These are phyloP conservation scores for Talaromyces sp. DNA, from an alignment of 2,329 filamentous ascomycete species.

Conservation along the genomic window DNA sequence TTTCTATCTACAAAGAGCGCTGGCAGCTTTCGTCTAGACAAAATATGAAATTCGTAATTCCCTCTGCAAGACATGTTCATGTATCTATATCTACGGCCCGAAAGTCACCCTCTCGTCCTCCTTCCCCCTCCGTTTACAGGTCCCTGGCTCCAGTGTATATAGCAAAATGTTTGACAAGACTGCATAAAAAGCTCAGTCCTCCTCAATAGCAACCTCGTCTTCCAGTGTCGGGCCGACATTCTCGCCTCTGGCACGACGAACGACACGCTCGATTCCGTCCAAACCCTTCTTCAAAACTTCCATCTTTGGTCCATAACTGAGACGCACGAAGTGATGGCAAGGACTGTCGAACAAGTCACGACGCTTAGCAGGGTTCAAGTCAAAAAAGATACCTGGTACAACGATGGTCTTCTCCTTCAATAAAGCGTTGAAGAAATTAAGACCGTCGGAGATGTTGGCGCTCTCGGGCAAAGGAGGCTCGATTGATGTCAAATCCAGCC, in stretches of 20 bases:
- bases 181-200: slow-evolving; percentile 23
- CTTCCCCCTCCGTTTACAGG: neutral
- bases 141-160: neutral
- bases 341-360: slow-evolving; percentile 91
- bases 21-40: neutral
- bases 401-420: slow-evolving; percentile 93
- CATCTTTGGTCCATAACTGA: slow-evolving; percentile 81
- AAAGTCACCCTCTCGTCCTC: neutral
- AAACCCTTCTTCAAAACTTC: slow-evolving; percentile 72
- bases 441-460: slow-evolving; percentile 77
- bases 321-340: slow-evolving; percentile 85
- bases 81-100: slow-evolving; percentile 12
- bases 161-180: neutral
- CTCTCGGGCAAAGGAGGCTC: slow-evolving; percentile 52
- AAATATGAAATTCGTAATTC: slow-evolving; percentile 1
- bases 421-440: slow-evolving; percentile 96
- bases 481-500: slow-evolving; percentile 57
- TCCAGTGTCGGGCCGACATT: slow-evolving; percentile 27
- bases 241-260: slow-evolving; percentile 49
- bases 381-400: slow-evolving; percentile 96
- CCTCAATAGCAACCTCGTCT: slow-evolving; percentile 36
- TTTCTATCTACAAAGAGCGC: neutral
- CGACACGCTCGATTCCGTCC: slow-evolving; percentile 78
- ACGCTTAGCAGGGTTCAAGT: slow-evolving; percentile 84
- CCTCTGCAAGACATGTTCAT: neutral